These are phyloP conservation scores for Cichorium intybus DNA, from an alignment of 140 eudicot species.

Conservation along the genomic window DNA sequence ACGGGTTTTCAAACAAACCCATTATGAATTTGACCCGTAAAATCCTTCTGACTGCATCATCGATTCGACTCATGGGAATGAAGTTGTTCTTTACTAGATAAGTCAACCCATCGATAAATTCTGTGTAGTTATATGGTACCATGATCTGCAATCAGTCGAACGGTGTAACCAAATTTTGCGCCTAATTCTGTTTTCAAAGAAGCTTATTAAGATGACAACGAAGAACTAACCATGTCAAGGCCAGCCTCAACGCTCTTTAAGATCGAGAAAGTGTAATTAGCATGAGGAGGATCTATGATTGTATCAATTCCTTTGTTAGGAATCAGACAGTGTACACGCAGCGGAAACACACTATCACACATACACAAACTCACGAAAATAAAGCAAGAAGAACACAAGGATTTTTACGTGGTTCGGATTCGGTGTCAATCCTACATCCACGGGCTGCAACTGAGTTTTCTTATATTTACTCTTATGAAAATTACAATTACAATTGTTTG, in stretches of 20 bases:
- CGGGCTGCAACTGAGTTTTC: too few relatives aligned
- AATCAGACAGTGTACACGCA: too few relatives aligned
- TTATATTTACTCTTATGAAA: too few relatives aligned
- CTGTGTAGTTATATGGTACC: constrained; percentile 57
- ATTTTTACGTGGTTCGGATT: too few relatives aligned
- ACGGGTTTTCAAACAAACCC: constrained; percentile 78
- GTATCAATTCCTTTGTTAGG: constrained; percentile 65
- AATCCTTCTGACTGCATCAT: constrained; percentile 76
- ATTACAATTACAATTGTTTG: too few relatives aligned
- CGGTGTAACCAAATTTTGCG: neutral
- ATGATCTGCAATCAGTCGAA: constrained; percentile 42
- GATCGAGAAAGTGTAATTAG: constrained; percentile 57
- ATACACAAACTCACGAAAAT: too few relatives aligned
- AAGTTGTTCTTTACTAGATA: constrained; percentile 42
- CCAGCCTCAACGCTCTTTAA: constrained; percentile 47
- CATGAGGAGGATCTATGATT: constrained; percentile 47
- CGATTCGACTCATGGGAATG: constrained; percentile 69
- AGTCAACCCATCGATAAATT: constrained; percentile 45
- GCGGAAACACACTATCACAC: too few relatives aligned
- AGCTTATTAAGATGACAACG: too few relatives aligned
- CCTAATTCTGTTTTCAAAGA: neutral
- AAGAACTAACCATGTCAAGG: constrained; percentile 77
- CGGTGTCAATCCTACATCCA: too few relatives aligned
- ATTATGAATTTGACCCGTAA: constrained; percentile 64
- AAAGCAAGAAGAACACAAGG: too few relatives aligned